phyloP scores from a whole-genome alignment of 768 basidiomycete genomes.

The Sutorius australiensis region DNA sequence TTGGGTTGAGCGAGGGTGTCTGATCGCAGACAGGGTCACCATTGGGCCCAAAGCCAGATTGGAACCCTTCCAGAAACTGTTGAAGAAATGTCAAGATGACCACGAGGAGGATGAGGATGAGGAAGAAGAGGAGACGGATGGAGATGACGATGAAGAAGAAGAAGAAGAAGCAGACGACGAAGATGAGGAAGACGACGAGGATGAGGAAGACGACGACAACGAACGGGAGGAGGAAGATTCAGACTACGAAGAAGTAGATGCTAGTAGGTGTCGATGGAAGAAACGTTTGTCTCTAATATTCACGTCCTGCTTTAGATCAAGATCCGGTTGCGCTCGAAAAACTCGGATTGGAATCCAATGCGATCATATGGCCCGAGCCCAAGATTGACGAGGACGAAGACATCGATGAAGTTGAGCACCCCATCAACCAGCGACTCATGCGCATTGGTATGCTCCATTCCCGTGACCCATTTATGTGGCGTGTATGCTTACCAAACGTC shows the following conservation, averaged over 20 bases:
- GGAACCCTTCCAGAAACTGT: conserved; percentile 68
- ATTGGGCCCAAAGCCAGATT: conserved; percentile 72
- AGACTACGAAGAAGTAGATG: conserved; percentile 65
- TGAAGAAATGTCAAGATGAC: conserved; percentile 42
- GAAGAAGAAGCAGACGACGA: conserved; percentile 36
- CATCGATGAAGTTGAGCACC: conserved; percentile 54
- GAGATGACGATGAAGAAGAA: conserved; percentile 18
- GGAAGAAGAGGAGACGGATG: conserved; percentile 19
- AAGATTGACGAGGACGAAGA: conserved; percentile 59
- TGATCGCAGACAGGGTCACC: conserved; percentile 78
- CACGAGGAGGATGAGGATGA: conserved; percentile 31
- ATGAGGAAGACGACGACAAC: conserved; percentile 19
- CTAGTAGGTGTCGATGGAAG: conserved; percentile 41
- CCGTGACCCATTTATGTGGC: not conserved
- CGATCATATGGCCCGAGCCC: conserved; percentile 77
- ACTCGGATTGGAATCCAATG: conserved; percentile 71
- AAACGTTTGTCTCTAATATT: not conserved
- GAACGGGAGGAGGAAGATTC: conserved; percentile 45
- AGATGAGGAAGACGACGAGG: conserved; percentile 29
- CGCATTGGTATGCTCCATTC: conserved; percentile 53
- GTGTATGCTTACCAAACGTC: conserved; percentile 1
- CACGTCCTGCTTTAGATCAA: conserved; percentile 40
- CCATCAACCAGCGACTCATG: conserved; percentile 73
- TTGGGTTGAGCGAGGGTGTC: conserved; percentile 65
- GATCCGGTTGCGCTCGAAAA: conserved; percentile 38